Percentiles rank a stretch among this genome's conserved stretches.
These are phyloP conservation scores for Cystoderma amianthinum DNA, from an alignment of 768 basidiomycete genomes.

Conservation along the genomic window DNA sequence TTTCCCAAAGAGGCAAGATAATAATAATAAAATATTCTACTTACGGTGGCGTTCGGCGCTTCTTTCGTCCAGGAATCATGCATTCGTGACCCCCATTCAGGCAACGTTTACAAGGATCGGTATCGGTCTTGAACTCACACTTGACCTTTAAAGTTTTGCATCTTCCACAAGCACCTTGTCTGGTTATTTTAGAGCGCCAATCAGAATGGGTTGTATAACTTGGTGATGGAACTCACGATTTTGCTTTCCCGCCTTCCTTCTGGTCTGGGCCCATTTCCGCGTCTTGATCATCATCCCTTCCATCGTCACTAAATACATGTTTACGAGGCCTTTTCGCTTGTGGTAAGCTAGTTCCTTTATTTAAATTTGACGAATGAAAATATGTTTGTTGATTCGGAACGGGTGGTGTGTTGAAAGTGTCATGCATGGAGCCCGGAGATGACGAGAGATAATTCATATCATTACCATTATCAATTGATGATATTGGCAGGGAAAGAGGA, in stretches of 20 bases:
- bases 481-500: neutral
- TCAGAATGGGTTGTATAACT: conserved; percentile 7
- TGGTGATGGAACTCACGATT: conserved; percentile 28
- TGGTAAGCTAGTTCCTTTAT: conserved; percentile 9
- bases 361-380: conserved; percentile 10
- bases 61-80: conserved; percentile 78
- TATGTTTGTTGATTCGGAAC: conserved; percentile 10
- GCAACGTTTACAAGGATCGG: conserved; percentile 73
- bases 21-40: conserved; percentile 13
- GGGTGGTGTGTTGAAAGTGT: conserved; percentile 17
- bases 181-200: conserved; percentile 12
- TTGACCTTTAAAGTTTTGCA: conserved; percentile 67
- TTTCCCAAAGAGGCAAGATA: conserved; percentile 1
- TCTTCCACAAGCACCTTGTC: conserved; percentile 57
- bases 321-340: conserved; percentile 30
- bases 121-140: conserved; percentile 69
- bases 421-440: conserved; percentile 20
- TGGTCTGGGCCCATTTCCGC: conserved; percentile 19
- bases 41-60: conserved; percentile 73
- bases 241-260: conserved; percentile 32
- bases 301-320: conserved; percentile 21
- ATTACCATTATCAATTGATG: neutral
- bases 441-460: conserved; percentile 6
- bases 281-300: conserved; percentile 28
- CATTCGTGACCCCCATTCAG: conserved; percentile 66